Evolutionary conservation across 805 yeast species (phyloP).

Genomic region (Zygotorulaspora florentina): DNA sequence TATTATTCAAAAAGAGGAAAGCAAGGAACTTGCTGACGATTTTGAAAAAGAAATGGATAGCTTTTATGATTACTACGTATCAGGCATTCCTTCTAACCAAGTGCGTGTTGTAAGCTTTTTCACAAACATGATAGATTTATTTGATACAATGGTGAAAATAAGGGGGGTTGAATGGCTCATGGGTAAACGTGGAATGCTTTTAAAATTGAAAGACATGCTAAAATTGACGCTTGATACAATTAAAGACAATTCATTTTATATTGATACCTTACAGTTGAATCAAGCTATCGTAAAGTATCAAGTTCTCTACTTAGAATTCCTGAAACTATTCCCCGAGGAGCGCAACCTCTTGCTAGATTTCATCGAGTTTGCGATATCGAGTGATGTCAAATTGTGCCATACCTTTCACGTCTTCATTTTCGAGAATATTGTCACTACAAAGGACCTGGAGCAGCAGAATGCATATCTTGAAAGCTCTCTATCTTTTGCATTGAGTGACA

Average conservation of each 20-base stretch:
- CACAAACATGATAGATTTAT: conserved; percentile 67
- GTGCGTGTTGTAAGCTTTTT: conserved; percentile 41
- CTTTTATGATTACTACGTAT: conserved; percentile 45
- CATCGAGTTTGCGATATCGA: conserved; percentile 36
- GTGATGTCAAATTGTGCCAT: conserved; percentile 30
- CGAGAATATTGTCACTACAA: conserved; percentile 48
- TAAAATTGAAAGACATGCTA: conserved; percentile 30
- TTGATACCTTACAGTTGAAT: conserved; percentile 60
- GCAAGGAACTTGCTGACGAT: conserved; percentile 48
- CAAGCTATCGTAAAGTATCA: conserved; percentile 67
- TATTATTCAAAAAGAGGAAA: conserved; percentile 31
- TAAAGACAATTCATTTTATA: conserved; percentile 26
- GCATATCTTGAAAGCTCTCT: conserved; percentile 50
- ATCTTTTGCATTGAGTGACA: conserved; percentile 45
- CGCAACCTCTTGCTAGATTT: conserved; percentile 38
- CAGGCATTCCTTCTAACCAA: conserved; percentile 40
- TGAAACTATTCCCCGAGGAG: conserved; percentile 36
- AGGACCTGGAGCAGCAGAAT: conserved; percentile 45
- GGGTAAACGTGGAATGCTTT: conserved; percentile 37
- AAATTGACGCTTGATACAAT: conserved; percentile 24
- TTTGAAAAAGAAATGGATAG: conserved; percentile 50
- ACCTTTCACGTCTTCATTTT: conserved; percentile 56
- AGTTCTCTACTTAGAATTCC: conserved; percentile 39
- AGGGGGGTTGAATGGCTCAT: conserved; percentile 58
- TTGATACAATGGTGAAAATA: conserved; percentile 47